Base-by-base conservation (phyloP, 805 yeast species). In the Wickerhamiella sorbophila region DNA sequence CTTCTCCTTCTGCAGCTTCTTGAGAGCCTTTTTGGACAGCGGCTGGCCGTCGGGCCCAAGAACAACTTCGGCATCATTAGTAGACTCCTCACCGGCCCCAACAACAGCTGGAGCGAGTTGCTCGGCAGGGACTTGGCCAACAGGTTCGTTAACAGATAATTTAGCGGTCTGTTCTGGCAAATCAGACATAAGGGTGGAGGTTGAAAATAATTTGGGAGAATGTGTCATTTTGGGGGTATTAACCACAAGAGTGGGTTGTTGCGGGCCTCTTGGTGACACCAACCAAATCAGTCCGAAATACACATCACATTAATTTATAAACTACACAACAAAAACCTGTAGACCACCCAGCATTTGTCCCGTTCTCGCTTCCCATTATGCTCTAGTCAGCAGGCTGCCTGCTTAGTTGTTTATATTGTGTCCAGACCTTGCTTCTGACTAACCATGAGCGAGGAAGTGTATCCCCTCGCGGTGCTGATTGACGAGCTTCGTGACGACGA, bases 401-500 rank as follows among this genome's bases (percentile, higher is more conserved):
- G n/a, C n/a, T n/a, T n/a, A n/a, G n/a, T n/a, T n/a, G n/a, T n/a
- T n/a, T n/a, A n/a, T n/a, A n/a, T n/a, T n/a, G n/a, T n/a, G n/a
- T n/a, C n/a, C n/a, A n/a, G n/a, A n/a, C n/a, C n/a, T 24, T 24
- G 29, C 29, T 24, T 24, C 29, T 24, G 29, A 24, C 29, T 24
- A 24, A 36, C 33, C 17, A 44, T 31, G 38, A 34, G 42, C 40
- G 63, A 77, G 57, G 86, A 79, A 52, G 71, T 91, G 44, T 88
- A 84, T 57, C 98, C 99, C 36, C 74, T 91, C 62, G 98, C 98
- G 14, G 71, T 91, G 52, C 72, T 91, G 46, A 86, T 91, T 84
- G 98, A 93, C 60, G 99, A 93, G 63, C 72, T 91, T 61, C 83
- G 83, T 64, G 96, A 88, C 60, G 98, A 91, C 58, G 98, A 91